These are phyloP conservation scores for Exophiala sp. DNA, from an alignment of 2,329 filamentous ascomycete species.

Conservation along the genomic window DNA sequence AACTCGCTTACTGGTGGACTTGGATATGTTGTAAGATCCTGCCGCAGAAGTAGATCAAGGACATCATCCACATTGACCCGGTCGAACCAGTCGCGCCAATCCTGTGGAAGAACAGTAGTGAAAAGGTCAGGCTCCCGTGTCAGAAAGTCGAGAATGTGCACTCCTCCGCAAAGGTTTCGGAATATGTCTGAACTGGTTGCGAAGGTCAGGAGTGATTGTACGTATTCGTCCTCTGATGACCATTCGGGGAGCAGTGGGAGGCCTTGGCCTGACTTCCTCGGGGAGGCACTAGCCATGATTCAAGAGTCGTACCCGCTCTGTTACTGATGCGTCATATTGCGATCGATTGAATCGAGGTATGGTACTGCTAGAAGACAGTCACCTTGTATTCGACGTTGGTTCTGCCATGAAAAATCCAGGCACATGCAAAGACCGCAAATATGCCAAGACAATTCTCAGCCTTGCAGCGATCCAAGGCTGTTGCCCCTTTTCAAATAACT, in stretches of 20 bases:
- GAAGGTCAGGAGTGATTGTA: slow-evolving; percentile 71
- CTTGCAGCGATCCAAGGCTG: too few species aligned
- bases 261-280: neutral
- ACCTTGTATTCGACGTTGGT: too few species aligned
- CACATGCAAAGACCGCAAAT: too few species aligned
- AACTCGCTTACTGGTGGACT: slow-evolving; percentile 29
- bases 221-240: slow-evolving; percentile 65
- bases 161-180: slow-evolving; percentile 87
- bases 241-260: slow-evolving; percentile 70
- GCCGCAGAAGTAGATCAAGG: slow-evolving; percentile 72
- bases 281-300: too few species aligned
- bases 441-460: too few species aligned
- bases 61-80: slow-evolving; percentile 66
- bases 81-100: slow-evolving; percentile 77
- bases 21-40: slow-evolving; percentile 53
- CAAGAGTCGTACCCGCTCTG: too few species aligned
- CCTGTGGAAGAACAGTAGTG: slow-evolving; percentile 63
- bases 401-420: too few species aligned
- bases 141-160: slow-evolving; percentile 95
- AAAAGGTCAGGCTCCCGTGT: slow-evolving; percentile 80
- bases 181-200: slow-evolving; percentile 68
- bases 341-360: too few species aligned
- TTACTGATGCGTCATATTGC: too few species aligned
- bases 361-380: too few species aligned
- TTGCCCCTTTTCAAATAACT: too few species aligned